These are phyloP conservation scores for Fremontodendron californicum DNA, from an alignment of 345 rosid genomes.

Conservation along the genomic window DNA sequence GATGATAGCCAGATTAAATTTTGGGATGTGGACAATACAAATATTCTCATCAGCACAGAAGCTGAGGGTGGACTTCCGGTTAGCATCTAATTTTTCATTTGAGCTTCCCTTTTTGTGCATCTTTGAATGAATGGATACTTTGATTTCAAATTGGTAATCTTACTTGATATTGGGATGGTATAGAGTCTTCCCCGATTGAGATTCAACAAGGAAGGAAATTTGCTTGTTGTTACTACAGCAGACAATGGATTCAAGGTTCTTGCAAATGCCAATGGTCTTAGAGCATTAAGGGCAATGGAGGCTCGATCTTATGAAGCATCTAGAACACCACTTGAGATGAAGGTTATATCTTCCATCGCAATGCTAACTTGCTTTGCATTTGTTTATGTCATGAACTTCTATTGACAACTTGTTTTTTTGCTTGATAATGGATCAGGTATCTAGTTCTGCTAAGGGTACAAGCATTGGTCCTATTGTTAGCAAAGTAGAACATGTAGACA, in stretches of 20 bases:
- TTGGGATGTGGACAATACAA: conserved; percentile 70
- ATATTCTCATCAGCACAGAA: conserved; percentile 44
- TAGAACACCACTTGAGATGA: conserved; percentile 30
- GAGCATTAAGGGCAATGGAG: conserved; percentile 47
- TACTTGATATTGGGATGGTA: conserved; percentile 14
- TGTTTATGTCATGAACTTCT: not conserved
- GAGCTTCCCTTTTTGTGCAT: not conserved
- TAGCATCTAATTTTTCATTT: conserved; percentile 18
- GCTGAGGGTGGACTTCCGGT: conserved; percentile 73
- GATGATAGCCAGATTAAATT: conserved; percentile 57
- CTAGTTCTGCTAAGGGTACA: conserved; percentile 36
- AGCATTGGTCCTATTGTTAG: conserved; percentile 37
- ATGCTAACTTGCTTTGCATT: not conserved
- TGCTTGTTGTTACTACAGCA: conserved; percentile 59
- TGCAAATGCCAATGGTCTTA: conserved; percentile 51
- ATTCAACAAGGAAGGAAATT: conserved; percentile 66
- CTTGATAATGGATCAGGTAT: conserved; percentile 27
- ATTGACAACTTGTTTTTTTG: conserved; percentile 10
- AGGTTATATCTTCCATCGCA: conserved; percentile 12
- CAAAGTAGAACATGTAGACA: conserved; percentile 43
- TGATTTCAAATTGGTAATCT: conserved; percentile 8
- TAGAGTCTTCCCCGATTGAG: conserved; percentile 58
- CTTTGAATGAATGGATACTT: not conserved
- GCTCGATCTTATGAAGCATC: conserved; percentile 42
- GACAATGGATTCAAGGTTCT: no score